Base-by-base conservation (phyloP, 257 asterid genomes). In the Solanum gracilifrons region DNA sequence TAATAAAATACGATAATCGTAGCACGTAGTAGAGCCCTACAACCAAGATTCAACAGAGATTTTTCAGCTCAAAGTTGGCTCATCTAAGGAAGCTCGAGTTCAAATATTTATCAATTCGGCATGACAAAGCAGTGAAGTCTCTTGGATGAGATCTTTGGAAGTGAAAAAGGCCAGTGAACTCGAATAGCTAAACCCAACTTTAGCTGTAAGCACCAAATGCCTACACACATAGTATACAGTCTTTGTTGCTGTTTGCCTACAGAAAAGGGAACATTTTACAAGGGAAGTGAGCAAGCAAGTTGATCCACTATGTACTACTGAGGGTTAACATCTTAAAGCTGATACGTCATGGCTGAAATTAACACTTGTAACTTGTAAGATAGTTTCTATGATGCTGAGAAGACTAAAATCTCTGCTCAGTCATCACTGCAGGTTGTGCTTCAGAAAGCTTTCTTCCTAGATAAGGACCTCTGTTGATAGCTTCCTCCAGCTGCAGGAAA, bases 381-480 rank as follows among this genome's bases (percentile, higher is more conserved):
- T 16, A 16, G 85, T 27, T 15, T 43, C 37, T 79, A 43, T 25
- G 41, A 80, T 29, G 83, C 43, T 51, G 29, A 41, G 36, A 27
- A 55, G 62, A 84, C 90, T 90, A 96, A 88, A 95, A 95, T 83
- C 99, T 91, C 48, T 97, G 98, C 6, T 96, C 99, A 4, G 99
- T 97, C 88, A 32, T 16, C 21, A 97, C 99, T 23, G 88, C 35
- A 18, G 99, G 98, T 88, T 96, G 99, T 91, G 97, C 95, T 93
- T 96, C 99, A 23, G 87, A 75, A 10, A 48, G 95, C 90, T 89
- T 93, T 89, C 93, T 93, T 27, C 88, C 95, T 8, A 89, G 91
- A 87, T 92, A 97, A 87, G 99, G 99, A 27, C 99, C 99, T 90
- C 94, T 95, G 90, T 86, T 90, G 87, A 97, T 92, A 84, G 99